Conservation (phyloP, 2,329 filamentous ascomycete species). For the Xylariales sp. region DNA sequence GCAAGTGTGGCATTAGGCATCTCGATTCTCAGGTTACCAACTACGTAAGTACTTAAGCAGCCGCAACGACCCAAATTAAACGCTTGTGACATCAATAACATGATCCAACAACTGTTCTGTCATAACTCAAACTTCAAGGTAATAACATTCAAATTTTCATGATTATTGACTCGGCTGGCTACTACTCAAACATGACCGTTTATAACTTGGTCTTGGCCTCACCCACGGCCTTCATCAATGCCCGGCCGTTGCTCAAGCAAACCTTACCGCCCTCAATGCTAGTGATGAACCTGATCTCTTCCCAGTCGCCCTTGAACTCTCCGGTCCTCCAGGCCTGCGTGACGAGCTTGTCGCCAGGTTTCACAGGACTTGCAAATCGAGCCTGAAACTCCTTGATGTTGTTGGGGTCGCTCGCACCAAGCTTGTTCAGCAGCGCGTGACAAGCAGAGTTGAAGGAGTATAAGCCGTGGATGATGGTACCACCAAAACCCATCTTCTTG, state of each 20-base stretch:
- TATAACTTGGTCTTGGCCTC: slow-evolving; percentile 59
- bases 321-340: slow-evolving; percentile 80
- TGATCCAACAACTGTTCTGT: no score
- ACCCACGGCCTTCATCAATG: slow-evolving; percentile 63
- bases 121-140: no score
- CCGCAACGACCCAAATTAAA: no score
- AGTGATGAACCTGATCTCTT: slow-evolving; percentile 79
- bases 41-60: no score
- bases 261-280: slow-evolving; percentile 77
- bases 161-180: no score
- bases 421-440: slow-evolving; percentile 65
- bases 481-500: slow-evolving; percentile 85
- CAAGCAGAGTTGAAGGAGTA: slow-evolving; percentile 80
- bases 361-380: slow-evolving; percentile 79
- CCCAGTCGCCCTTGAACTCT: slow-evolving; percentile 61
- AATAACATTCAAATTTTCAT: no score
- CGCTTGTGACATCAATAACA: no score
- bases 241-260: slow-evolving; percentile 81
- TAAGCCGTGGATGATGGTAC: slow-evolving; percentile 82
- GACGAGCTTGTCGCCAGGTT: slow-evolving; percentile 75
- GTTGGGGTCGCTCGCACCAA: slow-evolving; percentile 72
- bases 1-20: no score
- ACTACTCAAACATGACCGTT: no score
- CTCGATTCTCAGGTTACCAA: no score
- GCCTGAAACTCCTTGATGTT: slow-evolving; percentile 88